Evolutionary conservation across 108 stramenopile genomes (phyloP).

Genomic region (Bacterosira constricta): DNA sequence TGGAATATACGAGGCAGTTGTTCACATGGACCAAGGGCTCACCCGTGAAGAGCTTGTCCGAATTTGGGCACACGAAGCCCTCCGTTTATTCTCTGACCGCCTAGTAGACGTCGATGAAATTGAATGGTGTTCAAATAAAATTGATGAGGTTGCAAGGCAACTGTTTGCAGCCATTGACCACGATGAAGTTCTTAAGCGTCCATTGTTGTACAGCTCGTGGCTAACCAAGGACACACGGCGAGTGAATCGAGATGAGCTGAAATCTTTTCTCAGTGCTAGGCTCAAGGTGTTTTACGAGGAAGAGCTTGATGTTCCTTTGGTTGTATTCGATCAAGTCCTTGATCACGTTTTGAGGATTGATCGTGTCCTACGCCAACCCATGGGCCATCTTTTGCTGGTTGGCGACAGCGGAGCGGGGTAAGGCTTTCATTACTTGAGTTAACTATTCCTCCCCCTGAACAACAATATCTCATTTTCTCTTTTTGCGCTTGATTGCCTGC

Average conservation of each 20-base stretch:
- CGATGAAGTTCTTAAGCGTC: conserved; percentile 79
- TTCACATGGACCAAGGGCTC: conserved; percentile 74
- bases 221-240: conserved; percentile 90
- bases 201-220: conserved; percentile 95
- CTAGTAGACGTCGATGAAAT: conserved; percentile 89
- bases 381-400: conserved; percentile 91
- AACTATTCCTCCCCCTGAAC: not conserved
- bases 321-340: conserved; percentile 97
- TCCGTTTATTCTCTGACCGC: conserved; percentile 95
- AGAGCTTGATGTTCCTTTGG: conserved; percentile 95
- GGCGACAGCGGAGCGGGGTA: conserved; percentile 98
- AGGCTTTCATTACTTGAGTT: conserved; percentile 18
- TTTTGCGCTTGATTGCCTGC: conserved; percentile 37
- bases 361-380: conserved; percentile 87
- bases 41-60: conserved; percentile 91
- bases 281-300: conserved; percentile 98
- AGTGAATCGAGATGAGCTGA: conserved; percentile 81
- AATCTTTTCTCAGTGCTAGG: conserved; percentile 87
- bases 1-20: conserved; percentile 94
- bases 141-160: conserved; percentile 77
- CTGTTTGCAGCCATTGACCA: conserved; percentile 85
- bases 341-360: conserved; percentile 92
- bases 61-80: conserved; percentile 97
- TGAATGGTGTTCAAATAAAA: conserved; percentile 86
- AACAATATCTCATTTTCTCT: not conserved